Conservation (phyloP, 2,329 filamentous ascomycete species). For the Pseudocercospora cruenta region DNA sequence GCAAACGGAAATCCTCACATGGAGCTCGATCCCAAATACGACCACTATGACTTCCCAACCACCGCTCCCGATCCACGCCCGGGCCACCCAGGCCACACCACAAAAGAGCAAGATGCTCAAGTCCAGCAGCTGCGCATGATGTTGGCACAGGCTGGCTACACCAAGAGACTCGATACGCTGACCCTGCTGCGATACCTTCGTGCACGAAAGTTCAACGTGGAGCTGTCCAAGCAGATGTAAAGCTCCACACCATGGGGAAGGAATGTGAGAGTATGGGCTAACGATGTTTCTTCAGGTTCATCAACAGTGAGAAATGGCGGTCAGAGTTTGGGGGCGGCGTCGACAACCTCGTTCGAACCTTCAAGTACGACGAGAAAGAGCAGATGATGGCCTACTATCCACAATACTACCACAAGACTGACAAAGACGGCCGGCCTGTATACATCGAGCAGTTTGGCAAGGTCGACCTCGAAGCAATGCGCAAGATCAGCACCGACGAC, state of each 20-base stretch:
- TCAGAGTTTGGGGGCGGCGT: slow-evolving; percentile 74
- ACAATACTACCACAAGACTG: slow-evolving; percentile 98
- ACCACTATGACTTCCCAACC: slow-evolving; percentile 91
- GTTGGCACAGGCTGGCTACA: slow-evolving; percentile 83
- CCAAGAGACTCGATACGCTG: slow-evolving; percentile 84
- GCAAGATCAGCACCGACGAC: slow-evolving; percentile 88
- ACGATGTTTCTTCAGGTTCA: slow-evolving; percentile 67
- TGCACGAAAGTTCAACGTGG: slow-evolving; percentile 92
- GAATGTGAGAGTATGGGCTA: slow-evolving; percentile 20
- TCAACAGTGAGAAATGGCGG: slow-evolving; percentile 89
- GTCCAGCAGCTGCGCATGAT: slow-evolving; percentile 81
- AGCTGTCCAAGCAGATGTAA: slow-evolving; percentile 83
- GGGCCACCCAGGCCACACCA: slow-evolving; percentile 89
- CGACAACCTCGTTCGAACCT: slow-evolving; percentile 76
- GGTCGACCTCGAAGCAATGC: slow-evolving; percentile 86
- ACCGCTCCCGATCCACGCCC: slow-evolving; percentile 68
- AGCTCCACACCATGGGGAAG: slow-evolving; percentile 35
- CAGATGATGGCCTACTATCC: slow-evolving; percentile 90
- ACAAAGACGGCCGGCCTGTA: slow-evolving; percentile 91
- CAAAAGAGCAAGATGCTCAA: slow-evolving; percentile 83
- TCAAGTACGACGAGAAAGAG: slow-evolving; percentile 84
- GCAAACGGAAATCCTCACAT: slow-evolving; percentile 42
- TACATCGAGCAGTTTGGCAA: slow-evolving; percentile 97
- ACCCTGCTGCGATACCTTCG: slow-evolving; percentile 78
- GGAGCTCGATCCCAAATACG: slow-evolving; percentile 83